Evolutionary conservation across 2,329 filamentous ascomycete genomes (phyloP), one percentile per base, ranked within the genome.

Genomic region (Phialemonium atrogriseum): DNA sequence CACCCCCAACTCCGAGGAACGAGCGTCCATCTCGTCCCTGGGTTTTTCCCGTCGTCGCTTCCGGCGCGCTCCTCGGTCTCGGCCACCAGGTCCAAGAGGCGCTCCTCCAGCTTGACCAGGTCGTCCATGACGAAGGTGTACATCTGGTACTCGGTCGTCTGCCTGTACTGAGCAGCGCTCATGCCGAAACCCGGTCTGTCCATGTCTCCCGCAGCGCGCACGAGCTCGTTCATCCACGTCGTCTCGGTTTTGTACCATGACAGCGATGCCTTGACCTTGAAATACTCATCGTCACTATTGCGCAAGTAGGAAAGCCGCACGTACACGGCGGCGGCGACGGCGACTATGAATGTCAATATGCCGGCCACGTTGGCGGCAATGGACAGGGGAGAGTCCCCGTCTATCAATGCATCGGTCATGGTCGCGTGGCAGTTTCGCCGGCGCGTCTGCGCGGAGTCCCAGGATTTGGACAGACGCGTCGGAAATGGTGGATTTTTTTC

Each of bases 201-300:
- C 5, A 48, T 39, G 31, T 49, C 44, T 16, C 40, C 43, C 5
- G 41, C 42, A 16, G 47, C 52, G 12, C 45, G 45, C 19, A 65
- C 46, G 1, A 68, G 56, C 32, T 65, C 58, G 4, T 55, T 46
- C 10, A 69, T 54, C 58, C 59, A 68, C 5, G 54, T 49, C 3
- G 59, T 62, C 45, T 68, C 64, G 1, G 61, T 68, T 43, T 68
- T 68, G 46, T 60, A 68, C 62, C 64, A 68, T 7, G 53, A 59
- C 6, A 68, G 49, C 4, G 56, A 60, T 3, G 59, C 55, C 38
- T 68, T 67, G 34, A 66, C 59, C 21, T 56, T 57, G 37, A 67
- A 62, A 34, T 64, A 67, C 44, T 68, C 64, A 8, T 54, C 51
- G 35, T 66, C 56, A 32, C 62, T 63, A 38, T 63, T 63, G 22